These are phyloP conservation scores for Lasiodiplodia sp. DNA, from an alignment of 2,329 filamentous ascomycete species.

Conservation along the genomic window DNA sequence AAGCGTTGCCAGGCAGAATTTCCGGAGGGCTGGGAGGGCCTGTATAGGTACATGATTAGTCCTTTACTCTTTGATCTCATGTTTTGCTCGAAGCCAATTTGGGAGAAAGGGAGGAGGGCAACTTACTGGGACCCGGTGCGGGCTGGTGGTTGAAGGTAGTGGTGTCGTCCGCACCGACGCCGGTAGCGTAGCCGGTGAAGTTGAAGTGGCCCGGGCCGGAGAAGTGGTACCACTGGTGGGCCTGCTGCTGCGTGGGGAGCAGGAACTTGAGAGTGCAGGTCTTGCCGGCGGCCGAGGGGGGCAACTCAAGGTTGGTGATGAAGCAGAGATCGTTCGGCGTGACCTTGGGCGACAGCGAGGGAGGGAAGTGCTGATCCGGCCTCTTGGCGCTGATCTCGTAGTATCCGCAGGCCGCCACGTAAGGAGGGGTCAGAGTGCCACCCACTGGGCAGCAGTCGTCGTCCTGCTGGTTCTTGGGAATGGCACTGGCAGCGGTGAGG, in stretches of 20 bases:
- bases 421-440: slow-evolving; percentile 29
- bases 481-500: slow-evolving; percentile 12
- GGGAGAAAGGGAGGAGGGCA: background rate
- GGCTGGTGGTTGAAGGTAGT: slow-evolving; percentile 37
- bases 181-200: slow-evolving; percentile 35
- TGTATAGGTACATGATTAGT: background rate
- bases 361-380: slow-evolving; percentile 32
- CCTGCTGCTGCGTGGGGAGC: slow-evolving; percentile 34
- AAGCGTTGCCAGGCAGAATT: slow-evolving; percentile 35
- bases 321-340: slow-evolving; percentile 35
- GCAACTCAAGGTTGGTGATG: slow-evolving; percentile 34
- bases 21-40: slow-evolving; percentile 34
- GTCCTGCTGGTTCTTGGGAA: slow-evolving; percentile 3
- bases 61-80: background rate
- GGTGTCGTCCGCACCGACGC: slow-evolving; percentile 32
- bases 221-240: slow-evolving; percentile 30
- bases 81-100: no score
- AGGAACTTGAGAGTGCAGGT: slow-evolving; percentile 43
- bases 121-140: slow-evolving; percentile 32
- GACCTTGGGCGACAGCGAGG: slow-evolving; percentile 30
- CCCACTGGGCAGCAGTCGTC: slow-evolving; percentile 34
- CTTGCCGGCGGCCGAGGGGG: slow-evolving; percentile 35
- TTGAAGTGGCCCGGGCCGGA: slow-evolving; percentile 34
- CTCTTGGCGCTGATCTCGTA: slow-evolving; percentile 32
- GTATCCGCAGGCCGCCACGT: slow-evolving; percentile 31